These are phyloP conservation scores for Avena sativa DNA, from an alignment of 176 grass and related monocot species.

Conservation along the genomic window DNA sequence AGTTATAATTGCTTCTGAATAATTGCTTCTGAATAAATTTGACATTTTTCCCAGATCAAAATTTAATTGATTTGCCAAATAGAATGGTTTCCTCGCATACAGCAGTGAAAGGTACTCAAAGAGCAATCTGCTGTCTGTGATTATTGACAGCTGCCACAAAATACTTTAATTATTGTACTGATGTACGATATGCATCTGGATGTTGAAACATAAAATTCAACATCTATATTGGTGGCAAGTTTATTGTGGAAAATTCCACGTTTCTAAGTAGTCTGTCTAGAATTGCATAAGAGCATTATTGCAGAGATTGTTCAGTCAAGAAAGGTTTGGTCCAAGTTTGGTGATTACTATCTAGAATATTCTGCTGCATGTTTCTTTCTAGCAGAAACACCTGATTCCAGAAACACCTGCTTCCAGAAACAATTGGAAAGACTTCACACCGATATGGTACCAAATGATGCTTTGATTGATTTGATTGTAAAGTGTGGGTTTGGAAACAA, in stretches of 20 bases:
- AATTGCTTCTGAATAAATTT: background rate
- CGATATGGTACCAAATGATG: background rate
- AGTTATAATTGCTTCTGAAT: background rate
- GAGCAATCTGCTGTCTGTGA: conserved; percentile 18
- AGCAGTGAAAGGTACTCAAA: background rate
- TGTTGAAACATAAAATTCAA: conserved; percentile 39
- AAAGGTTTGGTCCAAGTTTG: background rate
- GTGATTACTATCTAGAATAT: background rate
- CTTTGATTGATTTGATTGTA: background rate
- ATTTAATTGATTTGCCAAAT: conserved; percentile 6
- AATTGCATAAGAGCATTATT: background rate
- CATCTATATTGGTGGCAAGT: conserved; percentile 11
- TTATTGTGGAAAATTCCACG: background rate
- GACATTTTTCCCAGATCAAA: background rate
- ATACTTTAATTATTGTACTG: background rate
- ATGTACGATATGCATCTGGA: conserved; percentile 2
- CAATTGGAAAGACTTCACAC: conserved; percentile 10
- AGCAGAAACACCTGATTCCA: conserved; percentile 23
- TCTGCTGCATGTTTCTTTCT: background rate
- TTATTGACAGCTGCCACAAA: background rate
- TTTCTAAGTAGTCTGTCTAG: conserved; percentile 2
- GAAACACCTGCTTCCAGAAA: background rate
- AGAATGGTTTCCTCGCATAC: background rate
- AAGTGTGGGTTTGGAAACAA: background rate
- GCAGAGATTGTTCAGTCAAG: background rate